These are phyloP conservation scores for Penicillium lividum DNA, from an alignment of 495 filamentous ascomycete species.

Conservation along the genomic window DNA sequence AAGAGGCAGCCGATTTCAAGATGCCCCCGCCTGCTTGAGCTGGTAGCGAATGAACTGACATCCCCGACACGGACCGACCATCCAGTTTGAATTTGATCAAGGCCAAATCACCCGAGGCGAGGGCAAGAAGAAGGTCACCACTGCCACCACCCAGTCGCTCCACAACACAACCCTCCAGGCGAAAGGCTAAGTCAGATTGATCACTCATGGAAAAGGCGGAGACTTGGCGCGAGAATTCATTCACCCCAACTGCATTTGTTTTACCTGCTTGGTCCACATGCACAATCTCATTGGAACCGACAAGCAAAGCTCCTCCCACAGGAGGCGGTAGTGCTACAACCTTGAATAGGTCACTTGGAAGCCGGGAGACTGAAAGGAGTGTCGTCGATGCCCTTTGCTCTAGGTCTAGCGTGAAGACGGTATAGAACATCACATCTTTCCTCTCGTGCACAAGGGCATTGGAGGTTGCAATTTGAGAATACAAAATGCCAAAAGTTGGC, in stretches of 20 bases:
- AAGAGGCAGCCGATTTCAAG: slow-evolving; percentile 66
- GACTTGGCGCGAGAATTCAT: slow-evolving; percentile 75
- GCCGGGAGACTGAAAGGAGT: slow-evolving; percentile 76
- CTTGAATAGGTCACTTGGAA: slow-evolving; percentile 88
- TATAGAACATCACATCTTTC: slow-evolving; percentile 83
- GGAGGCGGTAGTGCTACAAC: slow-evolving; percentile 82
- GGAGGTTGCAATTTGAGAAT: slow-evolving; percentile 70
- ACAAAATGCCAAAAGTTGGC: slow-evolving; percentile 93
- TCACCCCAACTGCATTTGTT: slow-evolving; percentile 90
- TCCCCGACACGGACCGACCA: slow-evolving; percentile 88
- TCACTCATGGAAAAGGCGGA: slow-evolving; percentile 82
- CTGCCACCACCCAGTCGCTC: slow-evolving; percentile 71
- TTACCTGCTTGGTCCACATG: slow-evolving; percentile 97
- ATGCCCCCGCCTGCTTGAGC: slow-evolving; percentile 59
- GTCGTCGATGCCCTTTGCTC: slow-evolving; percentile 93
- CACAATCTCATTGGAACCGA: slow-evolving; percentile 87
- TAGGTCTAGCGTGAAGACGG: slow-evolving; percentile 92
- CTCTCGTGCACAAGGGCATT: slow-evolving; percentile 71
- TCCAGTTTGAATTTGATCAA: slow-evolving; percentile 83
- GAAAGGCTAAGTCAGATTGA: slow-evolving; percentile 78
- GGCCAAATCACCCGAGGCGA: slow-evolving; percentile 72
- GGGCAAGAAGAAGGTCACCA: slow-evolving; percentile 81
- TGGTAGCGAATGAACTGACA: slow-evolving; percentile 65
- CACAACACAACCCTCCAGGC: slow-evolving; percentile 78
- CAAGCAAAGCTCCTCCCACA: slow-evolving; percentile 81